Percentiles rank a stretch among this genome's conserved stretches.
These are phyloP conservation scores for Alternaria sp. DNA, from an alignment of 2,329 filamentous ascomycete species.

Conservation along the genomic window DNA sequence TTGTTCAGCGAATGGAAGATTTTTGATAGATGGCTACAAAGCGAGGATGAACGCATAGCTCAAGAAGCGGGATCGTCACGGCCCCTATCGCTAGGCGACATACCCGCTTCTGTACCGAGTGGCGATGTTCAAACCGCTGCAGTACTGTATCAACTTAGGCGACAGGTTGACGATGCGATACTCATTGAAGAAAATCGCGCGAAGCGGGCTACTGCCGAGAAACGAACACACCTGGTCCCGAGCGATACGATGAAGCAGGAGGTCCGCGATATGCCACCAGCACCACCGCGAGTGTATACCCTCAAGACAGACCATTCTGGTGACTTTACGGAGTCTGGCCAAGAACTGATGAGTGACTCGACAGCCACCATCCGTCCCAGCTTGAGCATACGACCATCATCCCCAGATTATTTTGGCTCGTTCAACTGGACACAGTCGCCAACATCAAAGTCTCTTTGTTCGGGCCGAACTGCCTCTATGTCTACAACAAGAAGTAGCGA, in stretches of 20 bases:
- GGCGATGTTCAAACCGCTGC: slow-evolving; percentile 39
- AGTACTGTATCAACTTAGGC: slow-evolving; percentile 37
- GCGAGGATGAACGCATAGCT: slow-evolving; percentile 38
- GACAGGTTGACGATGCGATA: slow-evolving; percentile 44
- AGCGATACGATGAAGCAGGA: slow-evolving; percentile 42
- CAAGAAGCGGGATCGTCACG: slow-evolving; percentile 27
- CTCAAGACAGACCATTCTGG: slow-evolving; percentile 36
- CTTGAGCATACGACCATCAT: slow-evolving; percentile 18
- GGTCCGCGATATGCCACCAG: slow-evolving; percentile 35
- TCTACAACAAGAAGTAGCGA: slow-evolving; percentile 30
- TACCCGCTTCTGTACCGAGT: slow-evolving; percentile 24
- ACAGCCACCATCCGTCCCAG: slow-evolving; percentile 23
- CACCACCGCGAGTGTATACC: slow-evolving; percentile 38
- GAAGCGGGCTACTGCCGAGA: slow-evolving; percentile 37
- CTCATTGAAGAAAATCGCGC: slow-evolving; percentile 43
- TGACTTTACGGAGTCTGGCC: slow-evolving; percentile 27
- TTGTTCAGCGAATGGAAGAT: slow-evolving; percentile 44
- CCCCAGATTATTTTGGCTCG: slow-evolving; percentile 28
- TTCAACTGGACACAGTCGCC: slow-evolving; percentile 28
- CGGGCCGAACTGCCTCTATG: slow-evolving; percentile 27
- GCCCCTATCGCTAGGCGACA: slow-evolving; percentile 34
- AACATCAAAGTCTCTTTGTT: slow-evolving; percentile 1
- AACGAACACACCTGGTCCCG: slow-evolving; percentile 38
- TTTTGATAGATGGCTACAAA: slow-evolving; percentile 40
- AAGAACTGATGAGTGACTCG: slow-evolving; percentile 21